Base-by-base conservation (phyloP, 495 filamentous ascomycete species). In the Choiromyces venosus region DNA sequence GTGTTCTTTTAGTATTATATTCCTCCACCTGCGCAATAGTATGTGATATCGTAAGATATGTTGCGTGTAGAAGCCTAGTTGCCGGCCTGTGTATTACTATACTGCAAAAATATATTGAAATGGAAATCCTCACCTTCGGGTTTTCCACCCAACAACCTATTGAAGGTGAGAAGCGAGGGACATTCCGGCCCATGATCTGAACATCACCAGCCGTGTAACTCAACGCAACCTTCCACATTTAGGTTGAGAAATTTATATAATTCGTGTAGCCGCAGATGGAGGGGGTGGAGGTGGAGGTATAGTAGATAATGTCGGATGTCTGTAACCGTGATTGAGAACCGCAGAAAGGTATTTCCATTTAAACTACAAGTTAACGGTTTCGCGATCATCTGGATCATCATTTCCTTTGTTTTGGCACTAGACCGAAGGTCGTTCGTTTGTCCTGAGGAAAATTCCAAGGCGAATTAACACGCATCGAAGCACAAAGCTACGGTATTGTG, bases 231-330 rank as follows among this genome's bases (percentile, higher is more conserved):
- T 61, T 61, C 52, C 52, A 61, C 52, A 61, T 61, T 61, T 29
- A 61, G 52, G 52, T 61, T 61, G 52, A 29, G 25, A 29, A 61
- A 61, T 29, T 61, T 61, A 56, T 61, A 61, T 61, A 29, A 29
- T 29, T 29, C n/a, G 25, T 61, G 52, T 61, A 29, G 52, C 52
- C 10, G 52, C 52, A 61, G n/a, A 29, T 61, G 52, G 9, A 61
- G 52, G 46, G 44, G n/a, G 46, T 46, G 42, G 42, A 76, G 75
- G 73, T 71, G 69, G 33, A 42, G 21, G 39, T 69, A 76, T 39
- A 37, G 39, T 52, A 76, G 68, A 42, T 71, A 72, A 72, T 75
- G 74, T 76, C 68, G 68, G 73, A 77, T 77, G 66, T 33, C 61
- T 67, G 75, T 61, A 77, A 67, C 70, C 66, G 75, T 67, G 74